Evolutionary conservation across 148 eudicot species (phyloP), one percentile per base, ranked within the genome.

Genomic region (Polygonum maritimum): DNA sequence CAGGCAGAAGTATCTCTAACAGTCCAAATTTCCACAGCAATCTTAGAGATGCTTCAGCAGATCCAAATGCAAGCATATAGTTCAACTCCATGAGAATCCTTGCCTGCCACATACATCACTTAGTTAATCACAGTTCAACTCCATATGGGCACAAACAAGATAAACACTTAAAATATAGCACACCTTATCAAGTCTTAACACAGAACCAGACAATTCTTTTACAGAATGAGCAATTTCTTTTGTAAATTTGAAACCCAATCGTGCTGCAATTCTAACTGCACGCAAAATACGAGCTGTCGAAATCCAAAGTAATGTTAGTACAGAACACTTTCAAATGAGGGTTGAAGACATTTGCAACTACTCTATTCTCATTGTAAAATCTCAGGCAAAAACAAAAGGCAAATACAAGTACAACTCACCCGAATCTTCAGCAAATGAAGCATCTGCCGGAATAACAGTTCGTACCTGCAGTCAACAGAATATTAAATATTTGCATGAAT

Each of bases 61-160:
- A 92, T 77, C 98, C 98, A 83, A 86, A 94, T 63, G 96, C 97
- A 74, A 94, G 82, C 98, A 94, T 92, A 83, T 92, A 92, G 81
- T 94, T 92, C 87, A 92, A 85, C 83, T 94, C 97, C 96, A 92
- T 83, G 67, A 90, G 91, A 55, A 90, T 84, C 83, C 98, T 90
- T 77, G 81, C 88, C 98, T 94, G 63, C 36, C 31, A 62, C 31
- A 62, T 14, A 26, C 38, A 62, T 26, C 38, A 26, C 31, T 26
- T 26, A 26, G 31, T 26, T 26, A 26, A 1, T 26, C 31, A 26
- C 3, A 26, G 39, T 26, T 60, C 12, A 60, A 22, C 16, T 31
- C 11, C 38, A 62, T 31, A 22, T 8, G 69, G 13, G 69, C 11
- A 35, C 16, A 31, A 62, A 8, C 2, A 62, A 62, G 39, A 31